A percentile compares a stretch with the other conserved stretches of the same genome.
Conservation (phyloP, 495 filamentous ascomycete genomes). For the Penicillium coffeae region DNA sequence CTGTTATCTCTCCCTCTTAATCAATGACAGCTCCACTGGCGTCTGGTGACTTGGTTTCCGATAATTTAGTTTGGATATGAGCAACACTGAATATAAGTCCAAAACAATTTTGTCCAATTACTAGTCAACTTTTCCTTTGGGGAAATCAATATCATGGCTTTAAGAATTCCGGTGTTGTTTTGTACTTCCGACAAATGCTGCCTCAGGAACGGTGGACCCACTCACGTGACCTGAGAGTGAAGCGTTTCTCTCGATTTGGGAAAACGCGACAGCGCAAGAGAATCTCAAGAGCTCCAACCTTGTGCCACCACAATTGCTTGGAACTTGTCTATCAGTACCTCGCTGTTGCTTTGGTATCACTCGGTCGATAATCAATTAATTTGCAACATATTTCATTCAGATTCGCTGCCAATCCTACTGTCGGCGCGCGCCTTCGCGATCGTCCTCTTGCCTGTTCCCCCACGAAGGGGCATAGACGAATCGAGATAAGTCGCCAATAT, state of each 20-base stretch:
- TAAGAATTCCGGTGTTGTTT: too few species aligned
- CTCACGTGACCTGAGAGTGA: constrained; percentile 10
- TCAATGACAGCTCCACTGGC: neutral
- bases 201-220: neutral
- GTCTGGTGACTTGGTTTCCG: constrained; percentile 4
- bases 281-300: constrained; percentile 11
- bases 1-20: neutral
- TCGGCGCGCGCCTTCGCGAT: constrained; percentile 18
- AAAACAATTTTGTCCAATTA: too few species aligned
- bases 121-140: too few species aligned
- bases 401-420: neutral
- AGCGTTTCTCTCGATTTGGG: constrained; percentile 28
- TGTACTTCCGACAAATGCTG: too few species aligned
- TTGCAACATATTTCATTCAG: too few species aligned
- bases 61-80: too few species aligned
- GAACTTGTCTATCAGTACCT: neutral
- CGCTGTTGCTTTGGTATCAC: too few species aligned
- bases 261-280: constrained; percentile 40
- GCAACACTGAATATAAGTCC: too few species aligned
- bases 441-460: constrained; percentile 2
- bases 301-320: neutral
- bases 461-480: constrained; percentile 41
- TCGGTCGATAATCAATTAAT: too few species aligned
- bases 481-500: constrained; percentile 43
- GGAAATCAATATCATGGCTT: too few species aligned